Evolutionary conservation across 2,329 filamentous ascomycete genomes (phyloP).

Genomic region (Exserohilum rostratum): DNA sequence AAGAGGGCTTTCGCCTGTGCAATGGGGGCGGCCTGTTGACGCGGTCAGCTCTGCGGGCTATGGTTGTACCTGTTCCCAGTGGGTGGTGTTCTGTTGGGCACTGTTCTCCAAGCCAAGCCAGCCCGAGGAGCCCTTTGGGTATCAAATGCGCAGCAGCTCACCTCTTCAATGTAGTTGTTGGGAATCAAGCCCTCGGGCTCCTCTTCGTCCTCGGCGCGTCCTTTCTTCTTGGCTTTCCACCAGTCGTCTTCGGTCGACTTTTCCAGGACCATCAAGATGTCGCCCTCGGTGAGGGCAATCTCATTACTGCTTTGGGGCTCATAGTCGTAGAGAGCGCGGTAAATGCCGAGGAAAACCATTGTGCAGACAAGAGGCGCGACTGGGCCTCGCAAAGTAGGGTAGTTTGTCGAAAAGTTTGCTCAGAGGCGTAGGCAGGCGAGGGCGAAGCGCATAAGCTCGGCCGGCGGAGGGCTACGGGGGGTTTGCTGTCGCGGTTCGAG

Average conservation of each 20-base stretch:
- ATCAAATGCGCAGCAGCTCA: constrained; percentile 48
- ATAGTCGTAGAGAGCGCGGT: constrained; percentile 92
- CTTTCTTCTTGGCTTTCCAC: constrained; percentile 96
- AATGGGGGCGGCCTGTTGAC: constrained; percentile 62
- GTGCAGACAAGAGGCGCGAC: constrained; percentile 25
- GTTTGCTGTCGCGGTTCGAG: constrained; percentile 27
- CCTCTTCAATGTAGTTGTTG: constrained; percentile 94
- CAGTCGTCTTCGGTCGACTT: constrained; percentile 78
- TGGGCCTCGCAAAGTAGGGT: constrained; percentile 12
- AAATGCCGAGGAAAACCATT: constrained; percentile 94
- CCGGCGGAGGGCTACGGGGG: constrained; percentile 33
- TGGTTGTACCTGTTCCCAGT: background rate
- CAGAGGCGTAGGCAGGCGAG: constrained; percentile 22
- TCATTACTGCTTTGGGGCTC: constrained; percentile 84
- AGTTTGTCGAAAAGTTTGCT: constrained; percentile 14
- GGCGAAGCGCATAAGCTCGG: constrained; percentile 38
- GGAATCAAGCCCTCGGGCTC: constrained; percentile 90
- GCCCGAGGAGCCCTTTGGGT: background rate
- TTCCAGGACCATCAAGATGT: constrained; percentile 86
- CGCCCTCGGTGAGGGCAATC: constrained; percentile 82
- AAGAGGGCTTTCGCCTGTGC: constrained; percentile 88
- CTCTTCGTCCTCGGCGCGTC: constrained; percentile 78
- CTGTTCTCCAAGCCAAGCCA: background rate
- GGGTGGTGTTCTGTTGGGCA: background rate
- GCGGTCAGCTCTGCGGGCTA: constrained; percentile 12